Evolutionary conservation across 768 basidiomycete genomes (phyloP).

Genomic region (Mycena kentingensis): DNA sequence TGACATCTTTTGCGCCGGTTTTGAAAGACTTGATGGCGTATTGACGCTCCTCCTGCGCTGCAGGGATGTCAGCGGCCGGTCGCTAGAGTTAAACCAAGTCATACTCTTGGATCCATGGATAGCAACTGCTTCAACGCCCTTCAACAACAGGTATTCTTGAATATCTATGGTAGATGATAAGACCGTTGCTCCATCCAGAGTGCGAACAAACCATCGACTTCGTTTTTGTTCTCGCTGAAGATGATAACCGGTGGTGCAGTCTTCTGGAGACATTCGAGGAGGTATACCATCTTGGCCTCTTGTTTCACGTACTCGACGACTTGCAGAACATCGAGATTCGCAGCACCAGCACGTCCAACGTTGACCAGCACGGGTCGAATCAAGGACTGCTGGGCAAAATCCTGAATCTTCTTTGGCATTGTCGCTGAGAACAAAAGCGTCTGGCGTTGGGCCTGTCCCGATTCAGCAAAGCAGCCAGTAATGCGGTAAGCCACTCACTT

Average conservation of each 20-base stretch:
- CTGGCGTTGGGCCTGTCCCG: constrained; percentile 83
- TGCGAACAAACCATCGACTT: constrained; percentile 83
- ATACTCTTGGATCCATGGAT: constrained; percentile 97
- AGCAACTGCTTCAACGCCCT: constrained; percentile 97
- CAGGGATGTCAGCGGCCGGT: not conserved
- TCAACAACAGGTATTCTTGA: constrained; percentile 94
- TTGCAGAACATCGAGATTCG: constrained; percentile 93
- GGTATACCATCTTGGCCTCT: constrained; percentile 99
- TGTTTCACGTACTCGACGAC: constrained; percentile 99
- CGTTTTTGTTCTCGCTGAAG: constrained; percentile 99
- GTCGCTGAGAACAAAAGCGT: constrained; percentile 97
- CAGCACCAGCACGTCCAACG: constrained; percentile 96
- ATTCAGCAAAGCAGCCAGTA: constrained; percentile 9
- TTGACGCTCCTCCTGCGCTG: constrained; percentile 97
- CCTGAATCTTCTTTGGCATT: constrained; percentile 98
- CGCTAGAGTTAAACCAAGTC: constrained; percentile 30
- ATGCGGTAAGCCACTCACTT: constrained; percentile 49
- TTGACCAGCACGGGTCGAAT: constrained; percentile 94
- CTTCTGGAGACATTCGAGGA: constrained; percentile 96
- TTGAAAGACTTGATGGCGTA: constrained; percentile 99
- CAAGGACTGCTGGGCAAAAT: constrained; percentile 96
- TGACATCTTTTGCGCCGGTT: constrained; percentile 95
- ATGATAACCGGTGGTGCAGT: constrained; percentile 97
- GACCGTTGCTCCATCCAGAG: not conserved
- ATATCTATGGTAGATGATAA: constrained; percentile 65